Evolutionary conservation across 1,284 basidiomycete genomes (phyloP), one percentile per base, ranked within the genome.

Genomic region (Malassezia brasiliensis): DNA sequence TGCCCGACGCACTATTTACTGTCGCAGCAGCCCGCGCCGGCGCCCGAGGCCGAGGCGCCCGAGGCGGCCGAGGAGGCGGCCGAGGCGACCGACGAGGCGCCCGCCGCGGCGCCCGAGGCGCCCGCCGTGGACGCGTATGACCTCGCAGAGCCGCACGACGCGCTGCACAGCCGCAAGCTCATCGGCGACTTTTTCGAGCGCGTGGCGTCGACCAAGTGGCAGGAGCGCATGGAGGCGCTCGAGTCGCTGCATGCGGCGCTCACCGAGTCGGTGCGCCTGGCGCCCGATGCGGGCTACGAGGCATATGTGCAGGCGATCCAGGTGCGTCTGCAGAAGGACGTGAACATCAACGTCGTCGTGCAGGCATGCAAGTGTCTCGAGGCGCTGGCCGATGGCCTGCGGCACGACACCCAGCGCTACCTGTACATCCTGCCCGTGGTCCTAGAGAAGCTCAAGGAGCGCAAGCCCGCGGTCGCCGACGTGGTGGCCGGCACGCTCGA

Each of bases 291-390:
- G 68, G 61, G 56, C 37, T 78, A 90, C 1, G 81, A 81, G 11
- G 85, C 87, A 32, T 76, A 91, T 31, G 79, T 83, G 12, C 86
- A 84, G 67, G 83, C 85, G 0, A 77, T 96, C 20, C 88, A 88
- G 0, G 79, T 82, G 31, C 84, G 88, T 57, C 85, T 96, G 66
- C 83, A 87, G 53, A 83, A 83, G 62, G 94, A 99, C 74, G 86
- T 89, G 30, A 98, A 98, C 75, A 86, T 98, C 69, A 89, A 89
- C 66, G 96, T 94, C 72, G 93, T 96, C 49, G 87, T 90, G 68
- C 82, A 83, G 34, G 89, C 90, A 0, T 87, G 90, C 20, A 83
- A 83, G 50, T 86, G 90, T 65, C 77, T 96, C 59, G 90, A 93
- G 65, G 84, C 83, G 5, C 78, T 98, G 42, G 90, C 90, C 5